phyloP scores from a whole-genome alignment of 1,139 yeast genomes.

The Pichia cactophila region DNA sequence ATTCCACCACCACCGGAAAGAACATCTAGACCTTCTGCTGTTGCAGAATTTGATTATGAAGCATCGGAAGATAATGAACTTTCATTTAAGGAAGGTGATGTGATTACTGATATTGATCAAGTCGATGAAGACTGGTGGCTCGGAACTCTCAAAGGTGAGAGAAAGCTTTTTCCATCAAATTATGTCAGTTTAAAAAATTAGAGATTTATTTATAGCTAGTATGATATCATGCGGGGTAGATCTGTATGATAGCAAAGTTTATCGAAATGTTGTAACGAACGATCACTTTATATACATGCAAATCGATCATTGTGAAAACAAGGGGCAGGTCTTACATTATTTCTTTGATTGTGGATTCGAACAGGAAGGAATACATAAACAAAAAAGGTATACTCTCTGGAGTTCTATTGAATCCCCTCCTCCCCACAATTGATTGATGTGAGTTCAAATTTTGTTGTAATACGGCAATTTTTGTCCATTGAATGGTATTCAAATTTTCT shows the following conservation, averaged over 20 bases:
- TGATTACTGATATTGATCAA: conserved; percentile 74
- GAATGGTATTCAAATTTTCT: conserved; percentile 42
- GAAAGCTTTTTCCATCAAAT: conserved; percentile 86
- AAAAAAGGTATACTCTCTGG: conserved; percentile 49
- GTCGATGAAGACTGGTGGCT: conserved; percentile 98
- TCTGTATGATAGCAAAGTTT: too few relatives aligned
- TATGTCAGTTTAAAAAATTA: conserved; percentile 47
- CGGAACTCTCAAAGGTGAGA: conserved; percentile 70
- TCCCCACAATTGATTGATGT: conserved; percentile 65
- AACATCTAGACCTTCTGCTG: conserved; percentile 44
- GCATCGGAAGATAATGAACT: conserved; percentile 90
- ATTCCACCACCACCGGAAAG: conserved; percentile 10
- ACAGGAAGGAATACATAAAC: conserved; percentile 39
- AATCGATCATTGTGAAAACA: too few relatives aligned
- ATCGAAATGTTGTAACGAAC: neutral
- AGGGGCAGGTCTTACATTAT: neutral
- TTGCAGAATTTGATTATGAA: conserved; percentile 80
- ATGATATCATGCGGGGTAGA: neutral
- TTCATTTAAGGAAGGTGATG: conserved; percentile 73
- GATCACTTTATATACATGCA: too few relatives aligned
- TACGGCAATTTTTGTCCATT: conserved; percentile 64
- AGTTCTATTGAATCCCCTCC: conserved; percentile 52
- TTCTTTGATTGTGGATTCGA: conserved; percentile 7
- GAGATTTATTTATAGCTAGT: neutral
- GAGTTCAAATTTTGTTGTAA: conserved; percentile 61